Percentiles rank a stretch among this genome's conserved stretches.
Evolutionary conservation across 2,329 filamentous ascomycete genomes (phyloP).

Genomic region (Fusarium sacchari): DNA sequence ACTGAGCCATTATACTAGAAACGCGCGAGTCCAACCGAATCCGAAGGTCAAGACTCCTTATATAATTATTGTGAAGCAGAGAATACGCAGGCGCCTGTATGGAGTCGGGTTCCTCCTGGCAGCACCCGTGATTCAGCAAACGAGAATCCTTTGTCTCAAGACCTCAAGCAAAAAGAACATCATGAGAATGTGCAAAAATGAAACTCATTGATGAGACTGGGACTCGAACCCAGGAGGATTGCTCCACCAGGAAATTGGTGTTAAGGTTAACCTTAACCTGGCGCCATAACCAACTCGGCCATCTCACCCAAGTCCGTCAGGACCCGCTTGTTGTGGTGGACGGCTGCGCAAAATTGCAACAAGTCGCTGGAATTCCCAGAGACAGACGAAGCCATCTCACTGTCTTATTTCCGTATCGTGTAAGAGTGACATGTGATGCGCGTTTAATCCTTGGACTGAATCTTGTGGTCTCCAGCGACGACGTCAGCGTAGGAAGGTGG

Average conservation of each 20-base stretch:
- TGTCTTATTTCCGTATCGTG: not conserved
- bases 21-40: not conserved
- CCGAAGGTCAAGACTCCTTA: conserved; percentile 24
- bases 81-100: not conserved
- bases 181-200: conserved; percentile 18
- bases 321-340: conserved; percentile 32
- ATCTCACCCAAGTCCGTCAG: conserved; percentile 35
- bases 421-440: not conserved
- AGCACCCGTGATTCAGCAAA: not conserved
- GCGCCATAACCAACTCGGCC: conserved; percentile 44
- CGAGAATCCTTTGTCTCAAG: not conserved
- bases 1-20: conserved; percentile 3
- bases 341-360: conserved; percentile 3
- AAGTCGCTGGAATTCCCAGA: conserved; percentile 3
- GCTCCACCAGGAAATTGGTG: conserved; percentile 41
- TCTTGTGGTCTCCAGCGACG: conserved; percentile 89
- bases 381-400: not conserved
- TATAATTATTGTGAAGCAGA: not conserved
- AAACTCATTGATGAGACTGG: conserved; percentile 39
- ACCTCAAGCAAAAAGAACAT: conserved; percentile 7
- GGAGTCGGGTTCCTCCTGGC: not conserved
- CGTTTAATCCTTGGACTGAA: conserved; percentile 66
- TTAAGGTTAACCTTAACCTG: conserved; percentile 43
- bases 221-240: conserved; percentile 44
- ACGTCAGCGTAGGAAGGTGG: conserved; percentile 93